Evolutionary conservation across 495 filamentous ascomycete genomes (phyloP).

Genomic region (Talaromyces trachyspermus): DNA sequence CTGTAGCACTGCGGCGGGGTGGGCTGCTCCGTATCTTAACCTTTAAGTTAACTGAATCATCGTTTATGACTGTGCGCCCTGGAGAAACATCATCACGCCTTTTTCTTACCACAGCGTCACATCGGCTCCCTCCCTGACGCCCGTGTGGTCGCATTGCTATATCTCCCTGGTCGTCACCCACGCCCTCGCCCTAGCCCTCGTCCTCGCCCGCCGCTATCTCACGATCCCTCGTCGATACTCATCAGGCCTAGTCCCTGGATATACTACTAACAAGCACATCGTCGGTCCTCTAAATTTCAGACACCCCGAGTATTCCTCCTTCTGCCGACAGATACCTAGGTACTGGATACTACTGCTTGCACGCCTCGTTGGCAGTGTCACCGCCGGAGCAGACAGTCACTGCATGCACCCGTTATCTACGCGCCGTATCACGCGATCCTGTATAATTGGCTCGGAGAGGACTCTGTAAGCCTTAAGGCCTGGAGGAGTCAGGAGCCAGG

Average conservation of each 20-base stretch:
- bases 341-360: not conserved
- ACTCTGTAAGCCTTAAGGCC: too few species aligned
- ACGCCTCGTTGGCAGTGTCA: not conserved
- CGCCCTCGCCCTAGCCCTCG: constrained; percentile 1
- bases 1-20: too few species aligned
- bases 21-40: not conserved
- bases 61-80: not conserved
- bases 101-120: constrained; percentile 22
- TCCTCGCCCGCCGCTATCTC: not conserved
- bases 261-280: constrained; percentile 13
- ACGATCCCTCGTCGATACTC: constrained; percentile 2
- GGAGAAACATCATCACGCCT: not conserved
- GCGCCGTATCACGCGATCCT: not conserved
- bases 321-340: not conserved
- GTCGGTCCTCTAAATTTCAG: not conserved
- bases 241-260: constrained; percentile 9
- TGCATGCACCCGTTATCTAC: not conserved
- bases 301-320: too few species aligned
- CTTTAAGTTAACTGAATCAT: too few species aligned
- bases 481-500: not conserved
- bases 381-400: not conserved
- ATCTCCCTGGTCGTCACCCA: too few species aligned
- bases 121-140: constrained; percentile 21
- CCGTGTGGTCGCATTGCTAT: constrained; percentile 28
- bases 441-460: not conserved